Percentiles rank a stretch among this genome's conserved stretches.
Evolutionary conservation across 163 green algal species (phyloP).

Genomic region (Chlamydomonas reinhardtii): DNA sequence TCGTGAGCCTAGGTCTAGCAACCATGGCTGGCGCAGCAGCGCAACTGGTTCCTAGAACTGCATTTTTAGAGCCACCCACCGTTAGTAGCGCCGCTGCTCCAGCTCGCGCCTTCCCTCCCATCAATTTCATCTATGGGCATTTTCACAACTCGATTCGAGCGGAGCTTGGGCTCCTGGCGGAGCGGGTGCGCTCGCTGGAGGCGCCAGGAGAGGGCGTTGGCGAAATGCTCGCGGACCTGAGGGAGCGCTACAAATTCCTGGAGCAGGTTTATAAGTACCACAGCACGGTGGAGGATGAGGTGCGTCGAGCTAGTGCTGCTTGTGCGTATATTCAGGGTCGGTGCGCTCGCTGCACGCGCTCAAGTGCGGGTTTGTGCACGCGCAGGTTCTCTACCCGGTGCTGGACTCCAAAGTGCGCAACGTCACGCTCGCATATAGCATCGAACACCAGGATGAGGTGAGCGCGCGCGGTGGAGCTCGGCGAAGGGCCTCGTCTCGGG

Average conservation of each 20-base stretch:
- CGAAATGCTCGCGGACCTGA: constrained; percentile 57
- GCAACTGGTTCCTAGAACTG: background rate
- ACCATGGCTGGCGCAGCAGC: constrained; percentile 2
- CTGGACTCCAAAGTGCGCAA: constrained; percentile 93
- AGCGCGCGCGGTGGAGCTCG: background rate
- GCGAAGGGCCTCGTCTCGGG: background rate
- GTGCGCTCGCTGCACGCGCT: background rate
- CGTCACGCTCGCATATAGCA: constrained; percentile 90
- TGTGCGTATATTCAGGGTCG: too few species aligned
- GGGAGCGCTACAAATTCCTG: constrained; percentile 86
- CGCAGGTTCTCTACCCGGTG: constrained; percentile 92
- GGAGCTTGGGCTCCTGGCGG: constrained; percentile 79
- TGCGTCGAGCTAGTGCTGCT: constrained; percentile 45
- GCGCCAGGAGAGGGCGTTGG: constrained; percentile 21
- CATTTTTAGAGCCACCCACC: background rate
- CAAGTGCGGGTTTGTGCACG: background rate
- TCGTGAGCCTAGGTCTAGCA: too few species aligned
- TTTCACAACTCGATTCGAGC: constrained; percentile 88
- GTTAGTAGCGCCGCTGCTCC: background rate
- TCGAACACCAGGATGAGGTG: constrained; percentile 95
- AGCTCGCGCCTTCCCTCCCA: constrained; percentile 57
- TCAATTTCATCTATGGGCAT: constrained; percentile 89
- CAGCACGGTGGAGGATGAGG: constrained; percentile 94
- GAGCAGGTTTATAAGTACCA: constrained; percentile 95
- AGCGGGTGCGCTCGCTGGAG: constrained; percentile 73